Conservation (phyloP, 768 basidiomycete species). For the Pholiota conissans region DNA sequence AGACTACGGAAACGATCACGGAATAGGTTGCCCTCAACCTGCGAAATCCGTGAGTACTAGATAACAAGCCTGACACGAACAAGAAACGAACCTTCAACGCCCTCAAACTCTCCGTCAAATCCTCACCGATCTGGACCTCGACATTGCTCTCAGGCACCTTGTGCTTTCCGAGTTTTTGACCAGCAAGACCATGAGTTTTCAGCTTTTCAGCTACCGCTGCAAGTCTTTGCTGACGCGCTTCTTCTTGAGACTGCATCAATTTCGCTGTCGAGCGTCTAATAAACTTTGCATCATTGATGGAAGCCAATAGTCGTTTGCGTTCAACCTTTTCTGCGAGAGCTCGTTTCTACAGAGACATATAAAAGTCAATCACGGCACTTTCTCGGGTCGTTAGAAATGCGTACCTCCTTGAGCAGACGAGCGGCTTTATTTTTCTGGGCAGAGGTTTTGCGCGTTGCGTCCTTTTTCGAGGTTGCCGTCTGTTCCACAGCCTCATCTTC, state of each 20-base stretch:
- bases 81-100: conserved; percentile 69
- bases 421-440: conserved; percentile 68
- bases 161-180: conserved; percentile 80
- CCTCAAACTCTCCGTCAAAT: conserved; percentile 81
- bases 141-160: conserved; percentile 65
- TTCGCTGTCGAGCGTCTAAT: conserved; percentile 45
- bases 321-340: conserved; percentile 58
- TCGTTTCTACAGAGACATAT: conserved; percentile 49
- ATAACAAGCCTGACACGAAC: not conserved
- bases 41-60: not conserved
- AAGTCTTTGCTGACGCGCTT: conserved; percentile 41
- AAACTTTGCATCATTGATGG: conserved; percentile 54
- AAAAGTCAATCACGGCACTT: not conserved
- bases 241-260: conserved; percentile 38
- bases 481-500: conserved; percentile 10
- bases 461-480: conserved; percentile 34
- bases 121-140: conserved; percentile 89
- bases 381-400: conserved; percentile 13
- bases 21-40: conserved; percentile 96
- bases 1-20: conserved; percentile 84
- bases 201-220: conserved; percentile 48
- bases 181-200: conserved; percentile 61
- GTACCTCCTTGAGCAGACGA: conserved; percentile 62
- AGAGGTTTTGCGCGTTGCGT: conserved; percentile 41
- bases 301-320: conserved; percentile 59